A percentile compares a stretch with the other conserved stretches of the same genome.
These are phyloP conservation scores for Alnus glutinosa DNA, from an alignment of 306 rosid species.

Conservation along the genomic window DNA sequence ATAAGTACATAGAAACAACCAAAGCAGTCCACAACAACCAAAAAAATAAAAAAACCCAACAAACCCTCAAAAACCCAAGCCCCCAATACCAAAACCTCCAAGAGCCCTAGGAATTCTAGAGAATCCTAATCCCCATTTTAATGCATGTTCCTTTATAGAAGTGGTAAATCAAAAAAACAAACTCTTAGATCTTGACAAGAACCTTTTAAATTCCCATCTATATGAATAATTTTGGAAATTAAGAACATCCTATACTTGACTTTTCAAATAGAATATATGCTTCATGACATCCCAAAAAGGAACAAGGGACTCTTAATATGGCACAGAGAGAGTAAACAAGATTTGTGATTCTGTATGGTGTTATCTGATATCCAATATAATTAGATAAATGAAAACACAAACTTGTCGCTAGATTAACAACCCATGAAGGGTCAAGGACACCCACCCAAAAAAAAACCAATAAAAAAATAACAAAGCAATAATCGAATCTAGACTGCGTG, in stretches of 20 bases:
- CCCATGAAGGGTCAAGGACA: not conserved
- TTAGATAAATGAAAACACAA: not conserved
- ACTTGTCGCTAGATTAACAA: not conserved
- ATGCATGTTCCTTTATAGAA: not conserved
- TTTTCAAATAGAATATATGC: not conserved
- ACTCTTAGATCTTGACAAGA: not conserved
- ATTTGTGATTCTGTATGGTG: not conserved
- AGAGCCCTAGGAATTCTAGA: too few species aligned
- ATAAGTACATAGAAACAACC: too few species aligned
- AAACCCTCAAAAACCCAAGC: too few species aligned
- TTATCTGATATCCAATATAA: not conserved
- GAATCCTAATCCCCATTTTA: not conserved
- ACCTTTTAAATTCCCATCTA: not conserved
- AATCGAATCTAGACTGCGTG: not conserved
- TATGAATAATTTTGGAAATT: not conserved
- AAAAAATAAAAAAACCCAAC: too few species aligned
- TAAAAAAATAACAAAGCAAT: not conserved
- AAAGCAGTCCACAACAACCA: too few species aligned
- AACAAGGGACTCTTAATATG: not conserved
- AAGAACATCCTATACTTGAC: not conserved
- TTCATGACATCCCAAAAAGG: not conserved
- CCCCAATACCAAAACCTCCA: too few species aligned
- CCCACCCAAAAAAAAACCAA: not conserved
- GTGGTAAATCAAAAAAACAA: not conserved
- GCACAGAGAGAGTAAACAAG: not conserved